Evolutionary conservation across 2,329 filamentous ascomycete genomes (phyloP).

Genomic region (Arthrobotrys entomopaga): DNA sequence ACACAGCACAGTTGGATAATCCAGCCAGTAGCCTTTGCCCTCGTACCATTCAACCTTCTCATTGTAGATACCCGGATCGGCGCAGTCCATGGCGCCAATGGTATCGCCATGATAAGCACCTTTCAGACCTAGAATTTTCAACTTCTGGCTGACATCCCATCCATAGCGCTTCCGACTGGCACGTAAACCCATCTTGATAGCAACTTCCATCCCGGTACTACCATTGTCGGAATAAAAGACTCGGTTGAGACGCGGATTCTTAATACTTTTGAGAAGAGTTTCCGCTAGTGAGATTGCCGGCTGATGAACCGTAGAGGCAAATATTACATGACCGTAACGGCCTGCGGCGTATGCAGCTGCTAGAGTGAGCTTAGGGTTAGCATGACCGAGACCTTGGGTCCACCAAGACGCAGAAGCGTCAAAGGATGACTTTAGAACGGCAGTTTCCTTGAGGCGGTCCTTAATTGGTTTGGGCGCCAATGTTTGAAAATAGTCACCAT

Average conservation of each 20-base stretch:
- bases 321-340: no score
- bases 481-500: no score
- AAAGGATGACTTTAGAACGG: no score
- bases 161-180: conserved; percentile 74
- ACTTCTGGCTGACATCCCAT: conserved; percentile 69
- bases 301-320: conserved; percentile 60
- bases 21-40: conserved; percentile 82
- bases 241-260: conserved; percentile 73
- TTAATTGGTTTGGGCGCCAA: no score
- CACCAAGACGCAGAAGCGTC: no score
- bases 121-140: conserved; percentile 77
- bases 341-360: no score
- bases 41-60: conserved; percentile 87
- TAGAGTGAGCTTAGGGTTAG: no score
- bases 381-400: no score
- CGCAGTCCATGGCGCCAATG: conserved; percentile 86
- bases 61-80: conserved; percentile 80
- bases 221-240: conserved; percentile 88
- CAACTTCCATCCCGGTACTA: conserved; percentile 84
- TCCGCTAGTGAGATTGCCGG: conserved; percentile 78
- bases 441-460: no score
- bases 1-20: conserved; percentile 78
- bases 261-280: conserved; percentile 69
- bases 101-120: conserved; percentile 89
- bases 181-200: conserved; percentile 83